Evolutionary conservation across 2,329 filamentous ascomycete species (phyloP).

Genomic region (Gyromitra esculenta): DNA sequence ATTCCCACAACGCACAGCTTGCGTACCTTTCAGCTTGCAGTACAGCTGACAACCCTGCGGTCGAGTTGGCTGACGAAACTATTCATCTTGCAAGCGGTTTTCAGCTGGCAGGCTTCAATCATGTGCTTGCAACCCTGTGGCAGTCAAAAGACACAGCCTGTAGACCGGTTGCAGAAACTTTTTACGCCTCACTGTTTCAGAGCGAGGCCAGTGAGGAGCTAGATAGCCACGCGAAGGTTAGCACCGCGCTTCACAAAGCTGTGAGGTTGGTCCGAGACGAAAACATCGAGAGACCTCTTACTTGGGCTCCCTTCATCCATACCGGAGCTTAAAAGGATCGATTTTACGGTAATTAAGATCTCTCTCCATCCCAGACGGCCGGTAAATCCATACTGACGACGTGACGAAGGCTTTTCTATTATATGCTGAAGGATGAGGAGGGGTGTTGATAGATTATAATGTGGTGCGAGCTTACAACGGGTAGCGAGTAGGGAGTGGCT

Average conservation of each 20-base stretch:
- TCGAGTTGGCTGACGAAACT: conserved; percentile 58
- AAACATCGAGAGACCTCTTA: conserved; percentile 24
- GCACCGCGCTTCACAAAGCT: conserved; percentile 5
- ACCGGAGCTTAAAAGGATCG: neutral
- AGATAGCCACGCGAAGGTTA: conserved; percentile 5
- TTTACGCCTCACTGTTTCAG: conserved; percentile 18
- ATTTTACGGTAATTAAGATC: neutral
- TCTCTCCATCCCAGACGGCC: neutral
- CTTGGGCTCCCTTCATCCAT: conserved; percentile 33
- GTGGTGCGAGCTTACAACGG: neutral
- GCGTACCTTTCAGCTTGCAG: conserved; percentile 59
- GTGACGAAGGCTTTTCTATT: neutral
- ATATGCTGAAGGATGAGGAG: neutral
- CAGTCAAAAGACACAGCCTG: conserved; percentile 56
- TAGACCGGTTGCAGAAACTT: neutral
- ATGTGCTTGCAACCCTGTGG: conserved; percentile 60
- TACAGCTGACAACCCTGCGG: conserved; percentile 58
- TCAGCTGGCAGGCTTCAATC: conserved; percentile 60
- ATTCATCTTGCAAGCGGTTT: conserved; percentile 60
- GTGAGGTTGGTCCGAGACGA: conserved; percentile 8
- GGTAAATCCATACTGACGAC: neutral
- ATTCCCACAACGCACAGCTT: conserved; percentile 24
- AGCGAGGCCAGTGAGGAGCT: neutral
- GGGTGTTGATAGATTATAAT: neutral
- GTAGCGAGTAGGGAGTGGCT: neutral